These are phyloP conservation scores for Glarea lozoyensis DNA, from an alignment of 495 filamentous ascomycete species.

Conservation along the genomic window DNA sequence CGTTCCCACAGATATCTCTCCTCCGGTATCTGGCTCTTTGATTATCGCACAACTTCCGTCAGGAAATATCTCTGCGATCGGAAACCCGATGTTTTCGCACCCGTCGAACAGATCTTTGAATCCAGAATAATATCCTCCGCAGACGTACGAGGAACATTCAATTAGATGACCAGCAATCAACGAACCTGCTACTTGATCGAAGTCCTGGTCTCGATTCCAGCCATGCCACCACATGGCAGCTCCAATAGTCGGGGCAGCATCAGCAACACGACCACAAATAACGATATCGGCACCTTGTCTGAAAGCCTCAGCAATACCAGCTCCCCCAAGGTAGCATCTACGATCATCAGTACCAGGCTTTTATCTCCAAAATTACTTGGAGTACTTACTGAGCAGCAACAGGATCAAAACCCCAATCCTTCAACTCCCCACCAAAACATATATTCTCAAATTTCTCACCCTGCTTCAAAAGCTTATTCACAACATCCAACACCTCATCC, in stretches of 20 bases:
- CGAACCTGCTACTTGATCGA: constrained; percentile 34
- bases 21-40: constrained; percentile 11
- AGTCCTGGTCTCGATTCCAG: constrained; percentile 2
- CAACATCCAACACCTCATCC: constrained; percentile 23
- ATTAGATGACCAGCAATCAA: constrained; percentile 46
- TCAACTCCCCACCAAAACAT: constrained; percentile 10
- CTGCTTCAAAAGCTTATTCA: constrained; percentile 2
- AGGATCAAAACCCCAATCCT: constrained; percentile 40
- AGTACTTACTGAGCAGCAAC: constrained; percentile 41
- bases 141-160: constrained; percentile 46
- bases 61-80: constrained; percentile 45
- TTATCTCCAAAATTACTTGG: background rate
- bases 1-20: constrained; percentile 35
- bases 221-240: constrained; percentile 31
- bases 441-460: constrained; percentile 12
- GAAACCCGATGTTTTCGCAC: constrained; percentile 43
- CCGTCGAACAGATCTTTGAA: constrained; percentile 41
- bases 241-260: constrained; percentile 44
- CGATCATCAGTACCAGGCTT: constrained; percentile 4
- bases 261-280: constrained; percentile 44
- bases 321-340: constrained; percentile 34
- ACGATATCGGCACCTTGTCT: constrained; percentile 46
- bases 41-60: constrained; percentile 35
- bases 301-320: constrained; percentile 39
- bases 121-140: constrained; percentile 47